Conservation (phyloP, 129 eudicot genomes). For the Tagetes erecta region DNA sequence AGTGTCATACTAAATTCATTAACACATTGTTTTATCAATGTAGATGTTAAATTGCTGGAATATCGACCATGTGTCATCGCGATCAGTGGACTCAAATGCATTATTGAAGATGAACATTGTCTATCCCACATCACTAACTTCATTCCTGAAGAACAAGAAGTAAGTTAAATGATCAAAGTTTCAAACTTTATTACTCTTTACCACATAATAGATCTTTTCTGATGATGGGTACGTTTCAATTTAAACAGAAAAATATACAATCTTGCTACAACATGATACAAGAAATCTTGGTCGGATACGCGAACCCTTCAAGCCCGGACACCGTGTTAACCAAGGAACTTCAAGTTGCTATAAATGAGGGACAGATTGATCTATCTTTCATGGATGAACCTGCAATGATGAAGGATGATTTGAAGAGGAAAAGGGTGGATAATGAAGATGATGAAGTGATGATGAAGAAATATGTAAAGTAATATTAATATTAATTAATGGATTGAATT, state of each 20-base stretch:
- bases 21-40: neutral
- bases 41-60: constrained; percentile 46
- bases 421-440: constrained; percentile 34
- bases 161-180: neutral
- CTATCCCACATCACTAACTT: constrained; percentile 35
- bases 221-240: neutral
- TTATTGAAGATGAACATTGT: constrained; percentile 33
- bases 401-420: constrained; percentile 34
- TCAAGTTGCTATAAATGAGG: constrained; percentile 18
- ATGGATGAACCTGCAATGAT: constrained; percentile 26
- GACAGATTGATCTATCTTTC: constrained; percentile 39
- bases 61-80: constrained; percentile 57
- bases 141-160: constrained; percentile 51
- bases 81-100: constrained; percentile 40
- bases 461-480: constrained; percentile 17
- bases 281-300: constrained; percentile 16
- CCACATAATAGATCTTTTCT: neutral
- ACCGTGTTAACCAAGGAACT: constrained; percentile 40
- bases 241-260: constrained; percentile 38
- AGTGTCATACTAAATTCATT: no score
- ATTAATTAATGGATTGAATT: neutral
- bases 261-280: constrained; percentile 42
- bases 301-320: constrained; percentile 58
- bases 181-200: neutral
- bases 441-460: constrained; percentile 17